Conservation (phyloP, 305 asterid species). For the Rubia occidens region DNA sequence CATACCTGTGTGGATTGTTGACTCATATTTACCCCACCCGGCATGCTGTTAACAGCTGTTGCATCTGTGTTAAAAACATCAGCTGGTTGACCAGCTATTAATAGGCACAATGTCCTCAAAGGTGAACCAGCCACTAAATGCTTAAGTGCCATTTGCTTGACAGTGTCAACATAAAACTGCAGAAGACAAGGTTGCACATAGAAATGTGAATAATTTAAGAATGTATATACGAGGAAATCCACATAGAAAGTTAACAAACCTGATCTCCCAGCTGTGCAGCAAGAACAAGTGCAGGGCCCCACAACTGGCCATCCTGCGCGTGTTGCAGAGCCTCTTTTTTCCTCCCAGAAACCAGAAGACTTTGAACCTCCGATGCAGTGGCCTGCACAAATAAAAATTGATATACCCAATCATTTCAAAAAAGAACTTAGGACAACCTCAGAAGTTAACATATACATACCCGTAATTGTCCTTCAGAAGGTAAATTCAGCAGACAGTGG, state of each 20-base stretch:
- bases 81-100: conserved; percentile 82
- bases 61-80: conserved; percentile 57
- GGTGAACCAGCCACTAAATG: conserved; percentile 84
- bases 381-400: conserved; percentile 37
- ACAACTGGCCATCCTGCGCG: conserved; percentile 94
- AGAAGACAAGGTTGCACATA: conserved; percentile 4
- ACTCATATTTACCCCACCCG: conserved; percentile 35
- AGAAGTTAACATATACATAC: conserved; percentile 15
- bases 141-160: conserved; percentile 74
- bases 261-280: conserved; percentile 97
- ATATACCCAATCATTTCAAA: conserved; percentile 9
- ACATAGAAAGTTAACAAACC: conserved; percentile 26
- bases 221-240: neutral
- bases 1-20: conserved; percentile 63
- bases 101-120: conserved; percentile 71
- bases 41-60: conserved; percentile 32
- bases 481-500: conserved; percentile 73
- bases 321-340: conserved; percentile 81
- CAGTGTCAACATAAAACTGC: conserved; percentile 79
- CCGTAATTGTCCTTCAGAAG: conserved; percentile 78
- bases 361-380: conserved; percentile 79
- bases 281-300: conserved; percentile 98
- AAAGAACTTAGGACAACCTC: neutral
- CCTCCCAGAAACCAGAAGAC: conserved; percentile 87
- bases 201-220: neutral